Evolutionary conservation across 2,329 filamentous ascomycete genomes (phyloP).

Genomic region (Teratosphaeria gauchensis): DNA sequence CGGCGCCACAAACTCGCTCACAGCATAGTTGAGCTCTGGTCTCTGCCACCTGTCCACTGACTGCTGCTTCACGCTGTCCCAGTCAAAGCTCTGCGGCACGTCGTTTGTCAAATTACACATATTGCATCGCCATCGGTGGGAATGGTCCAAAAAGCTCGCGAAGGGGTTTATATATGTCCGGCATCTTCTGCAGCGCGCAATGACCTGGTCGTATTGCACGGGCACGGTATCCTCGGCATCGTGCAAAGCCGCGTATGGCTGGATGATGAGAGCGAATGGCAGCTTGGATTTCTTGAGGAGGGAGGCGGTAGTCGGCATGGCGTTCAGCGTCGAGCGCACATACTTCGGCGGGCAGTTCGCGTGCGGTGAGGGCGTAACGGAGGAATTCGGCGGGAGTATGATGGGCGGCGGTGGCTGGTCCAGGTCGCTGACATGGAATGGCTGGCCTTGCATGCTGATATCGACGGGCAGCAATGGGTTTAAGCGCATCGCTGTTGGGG

Average conservation of each 20-base stretch:
- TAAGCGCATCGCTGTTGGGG: slow-evolving; percentile 39
- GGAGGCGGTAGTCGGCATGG: slow-evolving; percentile 82
- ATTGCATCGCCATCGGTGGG: slow-evolving; percentile 97
- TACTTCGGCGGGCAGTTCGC: slow-evolving; percentile 92
- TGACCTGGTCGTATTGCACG: slow-evolving; percentile 91
- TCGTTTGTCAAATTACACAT: slow-evolving; percentile 99
- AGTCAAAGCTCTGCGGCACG: slow-evolving; percentile 97
- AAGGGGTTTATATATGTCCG: slow-evolving; percentile 97
- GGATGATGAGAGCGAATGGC: slow-evolving; percentile 89
- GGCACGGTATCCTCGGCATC: slow-evolving; percentile 87
- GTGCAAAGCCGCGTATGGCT: slow-evolving; percentile 87
- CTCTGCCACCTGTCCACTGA: slow-evolving; percentile 86
- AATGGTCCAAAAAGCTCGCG: slow-evolving; percentile 91
- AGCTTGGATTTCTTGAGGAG: slow-evolving; percentile 94
- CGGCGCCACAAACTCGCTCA: slow-evolving; percentile 93
- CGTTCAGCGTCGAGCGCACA: slow-evolving; percentile 89
- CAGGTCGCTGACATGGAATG: slow-evolving; percentile 87
- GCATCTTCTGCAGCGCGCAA: slow-evolving; percentile 90
- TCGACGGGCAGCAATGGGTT: slow-evolving; percentile 92
- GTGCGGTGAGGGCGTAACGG: slow-evolving; percentile 80
- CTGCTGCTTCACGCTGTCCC: slow-evolving; percentile 88
- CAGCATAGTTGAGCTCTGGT: slow-evolving; percentile 87
- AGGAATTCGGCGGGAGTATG: slow-evolving; percentile 81
- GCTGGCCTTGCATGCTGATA: slow-evolving; percentile 63
- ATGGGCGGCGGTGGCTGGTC: slow-evolving; percentile 87